phyloP scores from a whole-genome alignment of 1,139 yeast species.

The Suhomyces taliae region DNA sequence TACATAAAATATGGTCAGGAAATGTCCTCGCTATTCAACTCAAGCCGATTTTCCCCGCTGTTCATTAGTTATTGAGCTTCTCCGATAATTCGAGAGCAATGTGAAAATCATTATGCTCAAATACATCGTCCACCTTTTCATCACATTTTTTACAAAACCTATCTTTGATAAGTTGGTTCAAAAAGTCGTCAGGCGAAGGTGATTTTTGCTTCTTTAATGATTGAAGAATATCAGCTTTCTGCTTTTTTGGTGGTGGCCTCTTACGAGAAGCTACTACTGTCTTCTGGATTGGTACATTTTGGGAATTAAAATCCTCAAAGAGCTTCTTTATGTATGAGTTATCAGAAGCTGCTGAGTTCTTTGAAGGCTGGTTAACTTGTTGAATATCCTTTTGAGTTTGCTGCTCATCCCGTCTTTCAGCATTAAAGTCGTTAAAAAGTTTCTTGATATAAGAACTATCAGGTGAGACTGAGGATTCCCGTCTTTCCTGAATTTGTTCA shows the following conservation, averaged over 20 bases:
- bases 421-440: slow-evolving; percentile 9
- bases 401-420: background rate
- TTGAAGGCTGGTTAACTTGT: background rate
- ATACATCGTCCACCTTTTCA: slow-evolving; percentile 26
- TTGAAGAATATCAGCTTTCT: slow-evolving; percentile 21
- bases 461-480: no score
- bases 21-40: no score
- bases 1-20: no score
- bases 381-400: background rate
- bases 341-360: background rate
- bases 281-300: background rate
- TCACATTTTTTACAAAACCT: slow-evolving; percentile 30
- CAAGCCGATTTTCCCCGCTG: no score
- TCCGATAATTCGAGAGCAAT: slow-evolving; percentile 40
- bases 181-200: slow-evolving; percentile 8
- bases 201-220: slow-evolving; percentile 16
- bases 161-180: slow-evolving; percentile 19
- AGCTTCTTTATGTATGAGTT: background rate
- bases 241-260: background rate
- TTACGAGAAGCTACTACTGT: background rate
- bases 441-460: slow-evolving; percentile 9
- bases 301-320: background rate
- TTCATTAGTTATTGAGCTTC: slow-evolving; percentile 19
- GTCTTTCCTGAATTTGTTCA: no score
- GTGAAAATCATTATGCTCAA: slow-evolving; percentile 45